A percentile compares a stretch with the other conserved stretches of the same genome.
phyloP scores from a whole-genome alignment of 495 filamentous ascomycete genomes.

The Staphylotrichum tortipilum region DNA sequence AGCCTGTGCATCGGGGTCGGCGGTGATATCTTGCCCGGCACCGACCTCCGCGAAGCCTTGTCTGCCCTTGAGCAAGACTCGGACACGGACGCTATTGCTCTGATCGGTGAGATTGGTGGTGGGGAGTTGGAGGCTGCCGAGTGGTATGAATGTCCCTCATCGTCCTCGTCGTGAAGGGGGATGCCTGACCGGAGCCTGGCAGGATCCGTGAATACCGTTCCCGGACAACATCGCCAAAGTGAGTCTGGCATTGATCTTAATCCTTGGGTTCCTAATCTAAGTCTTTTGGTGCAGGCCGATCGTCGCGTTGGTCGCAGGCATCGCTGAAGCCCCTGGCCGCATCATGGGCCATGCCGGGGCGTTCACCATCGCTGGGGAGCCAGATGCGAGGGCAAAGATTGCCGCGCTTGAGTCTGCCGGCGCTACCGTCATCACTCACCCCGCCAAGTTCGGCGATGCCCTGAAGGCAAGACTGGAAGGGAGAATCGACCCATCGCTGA shows the following conservation, averaged over 20 bases:
- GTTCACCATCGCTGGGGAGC: constrained; percentile 60
- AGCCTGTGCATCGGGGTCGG: constrained; percentile 83
- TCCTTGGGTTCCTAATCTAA: too few relatives aligned
- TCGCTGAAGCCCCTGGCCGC: constrained; percentile 54
- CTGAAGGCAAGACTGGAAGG: constrained; percentile 46
- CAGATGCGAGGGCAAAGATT: constrained; percentile 56
- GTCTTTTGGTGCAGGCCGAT: constrained; percentile 59
- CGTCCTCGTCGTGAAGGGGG: background rate
- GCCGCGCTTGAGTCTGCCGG: constrained; percentile 60
- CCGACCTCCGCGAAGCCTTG: constrained; percentile 70
- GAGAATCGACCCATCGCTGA: background rate
- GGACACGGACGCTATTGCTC: constrained; percentile 70
- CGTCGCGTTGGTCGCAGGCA: constrained; percentile 66
- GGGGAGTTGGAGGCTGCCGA: constrained; percentile 76
- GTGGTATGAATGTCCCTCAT: constrained; percentile 31
- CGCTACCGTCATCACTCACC: constrained; percentile 70
- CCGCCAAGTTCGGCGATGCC: constrained; percentile 65
- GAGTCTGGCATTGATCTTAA: too few relatives aligned
- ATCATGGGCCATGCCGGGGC: constrained; percentile 90
- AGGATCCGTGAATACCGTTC: constrained; percentile 56
- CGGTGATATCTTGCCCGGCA: constrained; percentile 76
- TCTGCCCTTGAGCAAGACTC: constrained; percentile 63
- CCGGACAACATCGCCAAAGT: constrained; percentile 58
- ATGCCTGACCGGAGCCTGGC: background rate
- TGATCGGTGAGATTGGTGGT: constrained; percentile 86